Evolutionary conservation across 73 alveolate species (phyloP).

Genomic region (Stentor coeruleus): DNA sequence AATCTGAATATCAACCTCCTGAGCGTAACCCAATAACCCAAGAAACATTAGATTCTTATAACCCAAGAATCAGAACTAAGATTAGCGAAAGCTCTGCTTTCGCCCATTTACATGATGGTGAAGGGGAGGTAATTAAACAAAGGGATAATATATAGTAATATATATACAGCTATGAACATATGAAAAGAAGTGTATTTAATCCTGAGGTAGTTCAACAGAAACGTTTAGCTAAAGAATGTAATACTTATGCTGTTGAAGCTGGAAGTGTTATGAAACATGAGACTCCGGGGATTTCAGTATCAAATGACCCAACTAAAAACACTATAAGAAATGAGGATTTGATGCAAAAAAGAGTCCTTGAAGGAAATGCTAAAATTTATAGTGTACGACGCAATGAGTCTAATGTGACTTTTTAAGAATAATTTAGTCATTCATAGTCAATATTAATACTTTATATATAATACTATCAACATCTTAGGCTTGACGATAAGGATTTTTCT

Average conservation of each 20-base stretch:
- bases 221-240: neutral
- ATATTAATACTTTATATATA: too few species aligned
- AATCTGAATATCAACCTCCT: conserved; percentile 15
- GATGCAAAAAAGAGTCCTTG: neutral
- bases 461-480: too few species aligned
- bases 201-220: neutral
- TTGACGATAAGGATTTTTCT: too few species aligned
- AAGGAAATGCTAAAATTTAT: neutral
- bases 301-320: neutral
- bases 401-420: neutral
- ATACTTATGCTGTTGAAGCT: neutral
- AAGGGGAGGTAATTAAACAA: neutral
- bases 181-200: neutral
- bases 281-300: neutral
- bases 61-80: neutral
- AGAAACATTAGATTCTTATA: neutral
- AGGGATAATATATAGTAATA: neutral
- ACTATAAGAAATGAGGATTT: neutral
- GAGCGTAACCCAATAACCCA: conserved; percentile 23
- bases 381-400: neutral
- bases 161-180: neutral
- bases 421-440: too few species aligned
- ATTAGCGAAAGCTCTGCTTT: neutral
- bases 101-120: neutral
- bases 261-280: neutral